A percentile compares a stretch with the other conserved stretches of the same genome.
phyloP scores from a whole-genome alignment of 2,329 filamentous ascomycete genomes.

The Arthroderma uncinatum region DNA sequence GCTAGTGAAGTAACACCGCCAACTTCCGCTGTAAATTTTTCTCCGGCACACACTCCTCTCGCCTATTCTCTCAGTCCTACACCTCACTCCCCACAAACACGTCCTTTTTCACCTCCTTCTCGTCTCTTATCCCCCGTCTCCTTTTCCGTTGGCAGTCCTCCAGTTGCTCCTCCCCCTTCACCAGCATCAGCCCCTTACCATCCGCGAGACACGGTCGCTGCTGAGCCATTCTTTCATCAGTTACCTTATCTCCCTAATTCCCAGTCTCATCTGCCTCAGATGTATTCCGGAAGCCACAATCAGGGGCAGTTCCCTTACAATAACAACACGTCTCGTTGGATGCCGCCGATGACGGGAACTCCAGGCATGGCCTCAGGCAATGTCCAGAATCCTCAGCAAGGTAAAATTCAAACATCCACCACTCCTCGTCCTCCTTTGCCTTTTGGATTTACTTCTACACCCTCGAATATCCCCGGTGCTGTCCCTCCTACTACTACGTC shows the following conservation, averaged over 20 bases:
- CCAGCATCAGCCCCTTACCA: not conserved
- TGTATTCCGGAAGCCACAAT: not conserved
- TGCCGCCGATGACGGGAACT: not conserved
- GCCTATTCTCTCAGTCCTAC: not conserved
- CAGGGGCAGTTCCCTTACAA: not conserved
- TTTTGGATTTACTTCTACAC: not conserved
- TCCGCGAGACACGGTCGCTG: not conserved
- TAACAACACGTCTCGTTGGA: not conserved
- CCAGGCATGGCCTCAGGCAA: not conserved
- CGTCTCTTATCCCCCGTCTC: not conserved
- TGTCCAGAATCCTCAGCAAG: conserved; percentile 2
- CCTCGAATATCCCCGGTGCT: not conserved
- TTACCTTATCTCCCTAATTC: not conserved
- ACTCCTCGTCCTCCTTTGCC: not conserved
- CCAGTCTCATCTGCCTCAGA: not conserved
- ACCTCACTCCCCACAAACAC: not conserved
- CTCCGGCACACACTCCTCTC: not conserved
- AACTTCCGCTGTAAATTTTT: not conserved
- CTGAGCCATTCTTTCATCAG: not conserved
- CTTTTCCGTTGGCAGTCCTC: conserved; percentile 1
- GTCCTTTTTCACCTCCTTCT: not conserved
- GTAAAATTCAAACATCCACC: not conserved
- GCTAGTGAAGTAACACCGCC: not conserved
- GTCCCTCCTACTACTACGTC: not conserved
- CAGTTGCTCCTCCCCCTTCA: conserved; percentile 2